phyloP scores from a whole-genome alignment of 805 yeast species.

The Starmerella vaccinii region DNA sequence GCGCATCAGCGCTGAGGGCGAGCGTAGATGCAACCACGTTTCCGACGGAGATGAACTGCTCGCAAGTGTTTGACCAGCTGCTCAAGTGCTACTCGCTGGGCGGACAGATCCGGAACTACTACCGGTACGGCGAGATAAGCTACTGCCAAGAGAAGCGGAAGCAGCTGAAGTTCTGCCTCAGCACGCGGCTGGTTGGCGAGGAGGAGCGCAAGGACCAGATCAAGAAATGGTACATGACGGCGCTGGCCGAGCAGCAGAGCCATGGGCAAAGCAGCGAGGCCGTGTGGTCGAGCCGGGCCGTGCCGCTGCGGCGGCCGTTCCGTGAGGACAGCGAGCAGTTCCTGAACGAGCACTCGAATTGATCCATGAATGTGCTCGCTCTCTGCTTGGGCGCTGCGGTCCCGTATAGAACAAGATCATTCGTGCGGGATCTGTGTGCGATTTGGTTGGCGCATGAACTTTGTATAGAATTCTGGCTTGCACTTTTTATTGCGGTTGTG shows the following conservation, averaged over 20 bases:
- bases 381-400: no score
- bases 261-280: slow-evolving; percentile 71
- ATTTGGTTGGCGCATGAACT: no score
- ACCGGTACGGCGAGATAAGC: slow-evolving; percentile 70
- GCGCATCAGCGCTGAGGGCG: neutral
- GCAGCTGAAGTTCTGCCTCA: slow-evolving; percentile 72
- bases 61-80: slow-evolving; percentile 79
- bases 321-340: slow-evolving; percentile 21
- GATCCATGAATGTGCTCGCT: no score
- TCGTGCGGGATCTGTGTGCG: no score
- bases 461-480: no score
- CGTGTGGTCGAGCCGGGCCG: slow-evolving; percentile 54
- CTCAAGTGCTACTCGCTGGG: slow-evolving; percentile 81
- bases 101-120: slow-evolving; percentile 76
- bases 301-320: slow-evolving; percentile 35
- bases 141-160: slow-evolving; percentile 59
- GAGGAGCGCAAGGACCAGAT: slow-evolving; percentile 42
- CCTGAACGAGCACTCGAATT: slow-evolving; percentile 4
- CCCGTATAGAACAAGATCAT: no score
- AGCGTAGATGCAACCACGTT: slow-evolving; percentile 22
- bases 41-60: slow-evolving; percentile 51
- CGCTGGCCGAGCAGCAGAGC: slow-evolving; percentile 47
- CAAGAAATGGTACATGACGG: slow-evolving; percentile 59
- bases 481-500: no score
- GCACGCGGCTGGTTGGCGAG: slow-evolving; percentile 47